A percentile compares a stretch with the other conserved stretches of the same genome.
Conservation (phyloP, 106 monocot genomes). For the Acorus calamus region DNA sequence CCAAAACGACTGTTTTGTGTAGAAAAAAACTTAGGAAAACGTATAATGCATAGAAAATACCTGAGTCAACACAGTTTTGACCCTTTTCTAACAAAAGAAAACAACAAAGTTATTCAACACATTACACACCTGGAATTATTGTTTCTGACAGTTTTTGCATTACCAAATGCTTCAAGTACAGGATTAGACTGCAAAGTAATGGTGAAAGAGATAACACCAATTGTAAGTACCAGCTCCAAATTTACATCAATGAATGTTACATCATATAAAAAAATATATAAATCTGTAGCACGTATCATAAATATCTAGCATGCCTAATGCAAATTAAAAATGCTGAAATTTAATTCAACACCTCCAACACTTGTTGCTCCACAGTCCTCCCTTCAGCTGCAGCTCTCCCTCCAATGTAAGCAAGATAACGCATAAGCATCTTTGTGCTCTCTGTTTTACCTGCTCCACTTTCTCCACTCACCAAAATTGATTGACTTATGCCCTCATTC, state of each 20-base stretch:
- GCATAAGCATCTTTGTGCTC: conserved; percentile 25
- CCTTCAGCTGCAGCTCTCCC: conserved; percentile 22
- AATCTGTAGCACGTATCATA: neutral
- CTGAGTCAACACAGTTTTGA: no score
- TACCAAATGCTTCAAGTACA: conserved; percentile 96
- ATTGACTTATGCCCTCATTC: conserved; percentile 25
- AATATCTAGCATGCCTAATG: neutral
- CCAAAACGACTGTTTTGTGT: conserved; percentile 43
- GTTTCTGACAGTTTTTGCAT: conserved; percentile 94
- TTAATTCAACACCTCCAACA: conserved; percentile 18
- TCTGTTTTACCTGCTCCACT: conserved; percentile 32
- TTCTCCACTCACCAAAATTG: conserved; percentile 29
- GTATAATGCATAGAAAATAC: neutral
- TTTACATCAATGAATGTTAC: no score
- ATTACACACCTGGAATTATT: conserved; percentile 97
- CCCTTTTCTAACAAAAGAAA: no score
- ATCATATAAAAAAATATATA: no score
- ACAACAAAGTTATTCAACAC: no score
- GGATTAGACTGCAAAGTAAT: conserved; percentile 69
- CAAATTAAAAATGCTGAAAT: neutral
- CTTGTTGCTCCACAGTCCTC: conserved; percentile 26
- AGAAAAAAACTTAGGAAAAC: neutral
- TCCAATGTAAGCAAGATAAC: conserved; percentile 36
- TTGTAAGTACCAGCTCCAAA: no score
- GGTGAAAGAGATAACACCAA: neutral